phyloP scores from a whole-genome alignment of 1,284 basidiomycete genomes.

The Fistulina hepatica region DNA sequence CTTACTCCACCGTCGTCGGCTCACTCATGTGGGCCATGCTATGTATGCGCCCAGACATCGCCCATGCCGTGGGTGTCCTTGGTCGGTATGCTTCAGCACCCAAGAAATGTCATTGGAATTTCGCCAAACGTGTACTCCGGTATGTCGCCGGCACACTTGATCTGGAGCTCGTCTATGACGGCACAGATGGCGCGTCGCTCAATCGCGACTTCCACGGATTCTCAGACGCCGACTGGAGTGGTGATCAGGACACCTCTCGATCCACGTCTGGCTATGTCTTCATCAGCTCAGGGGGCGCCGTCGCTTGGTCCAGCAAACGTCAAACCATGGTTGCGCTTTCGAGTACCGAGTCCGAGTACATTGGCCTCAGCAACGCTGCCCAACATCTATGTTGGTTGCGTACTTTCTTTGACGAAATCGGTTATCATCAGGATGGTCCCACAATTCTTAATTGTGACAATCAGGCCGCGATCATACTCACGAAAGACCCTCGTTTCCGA shows the following conservation, averaged over 20 bases:
- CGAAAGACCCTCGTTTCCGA: background rate
- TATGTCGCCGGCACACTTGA: slow-evolving; percentile 5
- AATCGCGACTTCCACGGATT: slow-evolving; percentile 5
- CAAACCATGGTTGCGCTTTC: slow-evolving; percentile 6
- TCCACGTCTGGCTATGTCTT: slow-evolving; percentile 17
- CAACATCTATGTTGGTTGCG: slow-evolving; percentile 8
- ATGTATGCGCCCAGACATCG: slow-evolving; percentile 11
- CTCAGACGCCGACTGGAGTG: slow-evolving; percentile 8
- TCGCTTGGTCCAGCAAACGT: slow-evolving; percentile 26
- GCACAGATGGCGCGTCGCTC: background rate
- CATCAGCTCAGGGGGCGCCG: slow-evolving; percentile 22
- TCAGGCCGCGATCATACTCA: background rate
- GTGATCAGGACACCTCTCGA: slow-evolving; percentile 4
- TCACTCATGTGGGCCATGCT: slow-evolving; percentile 9
- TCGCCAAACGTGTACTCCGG: slow-evolving; percentile 7
- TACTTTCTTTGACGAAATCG: slow-evolving; percentile 17
- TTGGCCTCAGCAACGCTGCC: slow-evolving; percentile 1
- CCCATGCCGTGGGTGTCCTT: slow-evolving; percentile 9
- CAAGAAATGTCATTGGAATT: slow-evolving; percentile 5
- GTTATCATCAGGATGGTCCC: slow-evolving; percentile 17
- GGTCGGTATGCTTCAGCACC: slow-evolving; percentile 6
- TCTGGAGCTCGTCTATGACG: slow-evolving; percentile 12
- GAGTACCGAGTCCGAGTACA: slow-evolving; percentile 8
- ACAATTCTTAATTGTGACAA: background rate
- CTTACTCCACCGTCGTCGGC: slow-evolving; percentile 11